Evolutionary conservation across 1,139 yeast species (phyloP).

Genomic region (Candida smagusa): DNA sequence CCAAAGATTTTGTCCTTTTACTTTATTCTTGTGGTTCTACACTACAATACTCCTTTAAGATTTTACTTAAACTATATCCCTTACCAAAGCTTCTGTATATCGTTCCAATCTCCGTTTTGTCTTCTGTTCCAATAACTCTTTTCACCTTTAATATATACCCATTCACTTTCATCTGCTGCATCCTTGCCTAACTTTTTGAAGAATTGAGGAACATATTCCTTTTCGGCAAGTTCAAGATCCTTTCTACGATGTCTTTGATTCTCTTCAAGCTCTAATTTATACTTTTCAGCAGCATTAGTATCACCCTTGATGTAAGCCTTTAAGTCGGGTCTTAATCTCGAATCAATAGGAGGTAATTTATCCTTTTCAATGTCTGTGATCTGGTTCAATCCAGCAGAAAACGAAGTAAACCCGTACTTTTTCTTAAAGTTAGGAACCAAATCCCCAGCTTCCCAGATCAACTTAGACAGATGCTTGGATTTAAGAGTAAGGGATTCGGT

Average conservation of each 20-base stretch:
- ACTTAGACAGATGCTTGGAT: conserved; percentile 38
- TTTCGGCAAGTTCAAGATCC: conserved; percentile 45
- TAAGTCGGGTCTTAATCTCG: conserved; percentile 86
- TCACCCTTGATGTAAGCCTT: conserved; percentile 67
- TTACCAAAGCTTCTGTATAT: conserved; percentile 51
- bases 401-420: conserved; percentile 83
- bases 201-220: conserved; percentile 55
- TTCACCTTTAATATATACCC: conserved; percentile 60
- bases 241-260: conserved; percentile 76
- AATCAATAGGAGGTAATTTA: conserved; percentile 76
- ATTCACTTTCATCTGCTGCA: conserved; percentile 46
- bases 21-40: not conserved
- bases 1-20: not conserved
- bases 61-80: not conserved
- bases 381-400: conserved; percentile 78
- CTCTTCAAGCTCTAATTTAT: conserved; percentile 71
- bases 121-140: conserved; percentile 82
- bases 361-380: conserved; percentile 67
- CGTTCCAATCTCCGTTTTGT: conserved; percentile 57
- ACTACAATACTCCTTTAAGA: no score
- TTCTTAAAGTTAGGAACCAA: conserved; percentile 56
- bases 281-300: conserved; percentile 63
- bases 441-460: conserved; percentile 65
- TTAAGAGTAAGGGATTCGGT: conserved; percentile 54
- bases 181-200: conserved; percentile 49